Evolutionary conservation across 805 yeast species (phyloP).

Genomic region (Lipomyces yamanashiensis): DNA sequence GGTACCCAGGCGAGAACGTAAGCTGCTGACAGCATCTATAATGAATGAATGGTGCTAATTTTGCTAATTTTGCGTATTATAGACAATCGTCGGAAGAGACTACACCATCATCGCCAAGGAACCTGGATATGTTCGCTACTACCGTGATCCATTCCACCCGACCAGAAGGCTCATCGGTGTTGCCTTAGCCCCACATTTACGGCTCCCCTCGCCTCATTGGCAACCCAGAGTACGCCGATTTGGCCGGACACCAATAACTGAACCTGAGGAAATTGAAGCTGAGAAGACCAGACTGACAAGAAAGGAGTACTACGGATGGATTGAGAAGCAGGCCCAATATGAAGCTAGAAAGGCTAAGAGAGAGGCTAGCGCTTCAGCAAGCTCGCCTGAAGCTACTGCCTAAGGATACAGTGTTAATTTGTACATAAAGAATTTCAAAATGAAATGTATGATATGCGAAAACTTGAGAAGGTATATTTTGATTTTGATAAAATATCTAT

Average conservation of each 20-base stretch:
- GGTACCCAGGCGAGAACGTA: constrained; percentile 92
- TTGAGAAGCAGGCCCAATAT: constrained; percentile 18
- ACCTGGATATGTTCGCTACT: constrained; percentile 91
- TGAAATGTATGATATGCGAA: background rate
- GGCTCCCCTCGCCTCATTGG: constrained; percentile 87
- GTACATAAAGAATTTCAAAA: background rate
- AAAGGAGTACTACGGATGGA: constrained; percentile 55
- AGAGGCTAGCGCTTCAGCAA: constrained; percentile 5
- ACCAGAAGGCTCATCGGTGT: constrained; percentile 88
- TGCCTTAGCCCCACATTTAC: constrained; percentile 65
- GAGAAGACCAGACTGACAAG: constrained; percentile 70
- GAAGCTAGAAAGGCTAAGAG: constrained; percentile 15
- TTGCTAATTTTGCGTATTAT: background rate
- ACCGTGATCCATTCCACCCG: constrained; percentile 96
- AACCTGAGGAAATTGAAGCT: constrained; percentile 55
- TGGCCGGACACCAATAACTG: constrained; percentile 64
- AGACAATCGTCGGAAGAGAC: constrained; percentile 74
- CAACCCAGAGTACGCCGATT: constrained; percentile 86
- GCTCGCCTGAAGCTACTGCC: background rate
- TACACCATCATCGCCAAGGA: constrained; percentile 90
- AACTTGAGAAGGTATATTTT: background rate
- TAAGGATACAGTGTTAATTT: background rate
- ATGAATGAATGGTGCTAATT: background rate
- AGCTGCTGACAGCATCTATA: background rate
- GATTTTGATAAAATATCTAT: no score